Conservation (phyloP, 345 rosid genomes). For the Populus alba region DNA sequence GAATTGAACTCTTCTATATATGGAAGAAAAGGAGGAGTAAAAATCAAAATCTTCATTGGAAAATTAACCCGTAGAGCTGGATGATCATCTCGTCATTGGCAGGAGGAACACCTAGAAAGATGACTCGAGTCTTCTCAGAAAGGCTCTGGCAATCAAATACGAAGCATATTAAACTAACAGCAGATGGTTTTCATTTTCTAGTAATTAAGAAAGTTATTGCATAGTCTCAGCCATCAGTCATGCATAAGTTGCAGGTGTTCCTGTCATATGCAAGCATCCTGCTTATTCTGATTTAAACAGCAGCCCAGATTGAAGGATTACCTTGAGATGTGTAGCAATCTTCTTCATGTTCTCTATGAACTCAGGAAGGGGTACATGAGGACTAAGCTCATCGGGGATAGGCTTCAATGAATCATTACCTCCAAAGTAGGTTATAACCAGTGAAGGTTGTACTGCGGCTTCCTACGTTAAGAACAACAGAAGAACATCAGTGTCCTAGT, state of each 20-base stretch:
- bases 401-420: slow-evolving; percentile 17
- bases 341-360: slow-evolving; percentile 18
- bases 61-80: not conserved
- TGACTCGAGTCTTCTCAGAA: slow-evolving; percentile 12
- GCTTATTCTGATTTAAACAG: not conserved
- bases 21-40: too few species aligned
- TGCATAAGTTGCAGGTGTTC: too few species aligned
- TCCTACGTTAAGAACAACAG: slow-evolving; percentile 6
- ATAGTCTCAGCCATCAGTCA: too few species aligned
- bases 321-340: slow-evolving; percentile 24
- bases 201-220: too few species aligned
- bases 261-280: not conserved
- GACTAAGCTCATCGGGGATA: not conserved
- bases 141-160: slow-evolving; percentile 8
- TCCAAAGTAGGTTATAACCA: slow-evolving; percentile 24
- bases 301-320: not conserved
- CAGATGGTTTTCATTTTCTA: too few species aligned
- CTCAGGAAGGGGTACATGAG: slow-evolving; percentile 27
- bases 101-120: slow-evolving; percentile 18
- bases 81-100: slow-evolving; percentile 12
- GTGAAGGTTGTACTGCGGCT: slow-evolving; percentile 18
- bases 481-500: not conserved
- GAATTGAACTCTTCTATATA: too few species aligned
- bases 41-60: not conserved
- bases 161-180: too few species aligned